These are phyloP conservation scores for Citrus mangshanensis DNA, from an alignment of 345 rosid species.

Conservation along the genomic window DNA sequence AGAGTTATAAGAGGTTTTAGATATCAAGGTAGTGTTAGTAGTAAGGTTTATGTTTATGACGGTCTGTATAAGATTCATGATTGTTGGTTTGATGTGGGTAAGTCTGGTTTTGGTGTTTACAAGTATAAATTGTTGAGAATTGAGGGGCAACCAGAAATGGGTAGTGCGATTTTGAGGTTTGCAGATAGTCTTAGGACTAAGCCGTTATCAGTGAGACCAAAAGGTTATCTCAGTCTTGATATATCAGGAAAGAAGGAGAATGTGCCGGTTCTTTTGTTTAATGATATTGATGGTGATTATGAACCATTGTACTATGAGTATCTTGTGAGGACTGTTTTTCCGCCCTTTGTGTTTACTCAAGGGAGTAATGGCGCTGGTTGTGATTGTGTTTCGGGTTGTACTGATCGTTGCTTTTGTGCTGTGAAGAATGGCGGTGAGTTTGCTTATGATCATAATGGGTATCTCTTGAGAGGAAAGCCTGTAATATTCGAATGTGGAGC, in stretches of 20 bases:
- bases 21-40: slow-evolving; percentile 44
- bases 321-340: slow-evolving; percentile 58
- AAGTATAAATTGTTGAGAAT: slow-evolving; percentile 73
- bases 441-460: slow-evolving; percentile 68
- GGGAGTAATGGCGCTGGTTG: slow-evolving; percentile 58
- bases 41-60: slow-evolving; percentile 80
- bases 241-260: slow-evolving; percentile 60
- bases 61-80: slow-evolving; percentile 78
- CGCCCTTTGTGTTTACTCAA: slow-evolving; percentile 38
- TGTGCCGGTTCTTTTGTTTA: slow-evolving; percentile 63
- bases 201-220: slow-evolving; percentile 62
- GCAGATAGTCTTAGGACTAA: slow-evolving; percentile 53
- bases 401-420: slow-evolving; percentile 67
- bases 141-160: slow-evolving; percentile 82
- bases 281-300: slow-evolving; percentile 67
- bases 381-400: slow-evolving; percentile 60
- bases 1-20: slow-evolving; percentile 78
- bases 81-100: slow-evolving; percentile 90
- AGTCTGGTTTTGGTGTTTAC: slow-evolving; percentile 86
- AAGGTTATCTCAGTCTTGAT: slow-evolving; percentile 76
- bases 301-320: slow-evolving; percentile 91
- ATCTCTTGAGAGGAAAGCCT: slow-evolving; percentile 67
- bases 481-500: slow-evolving; percentile 78
- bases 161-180: slow-evolving; percentile 60
- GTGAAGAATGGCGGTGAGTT: slow-evolving; percentile 75